phyloP scores from a whole-genome alignment of 2,329 filamentous ascomycete species.

The Trichoderma simmonsii region DNA sequence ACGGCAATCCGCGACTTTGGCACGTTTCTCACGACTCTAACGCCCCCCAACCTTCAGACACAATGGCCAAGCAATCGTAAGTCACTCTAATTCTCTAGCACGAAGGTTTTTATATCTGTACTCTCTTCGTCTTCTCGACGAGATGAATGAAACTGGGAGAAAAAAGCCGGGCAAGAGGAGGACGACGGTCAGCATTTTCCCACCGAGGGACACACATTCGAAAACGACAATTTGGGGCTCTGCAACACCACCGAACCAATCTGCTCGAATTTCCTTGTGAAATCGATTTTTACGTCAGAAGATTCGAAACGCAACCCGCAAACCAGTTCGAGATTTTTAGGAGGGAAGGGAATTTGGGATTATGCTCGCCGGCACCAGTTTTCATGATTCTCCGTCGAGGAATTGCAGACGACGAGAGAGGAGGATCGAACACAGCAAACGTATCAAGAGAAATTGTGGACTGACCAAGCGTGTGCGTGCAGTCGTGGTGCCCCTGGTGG shows the following conservation, averaged over 20 bases:
- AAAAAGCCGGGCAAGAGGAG: slow-evolving; percentile 24
- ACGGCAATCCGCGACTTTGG: slow-evolving; percentile 37
- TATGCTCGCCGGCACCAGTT: not conserved
- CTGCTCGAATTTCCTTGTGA: not conserved
- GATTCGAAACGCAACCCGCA: not conserved
- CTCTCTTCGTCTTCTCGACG: not conserved
- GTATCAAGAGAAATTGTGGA: slow-evolving; percentile 16
- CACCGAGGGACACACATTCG: not conserved
- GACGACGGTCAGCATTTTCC: not conserved
- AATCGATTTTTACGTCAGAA: not conserved
- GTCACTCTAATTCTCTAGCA: slow-evolving; percentile 32
- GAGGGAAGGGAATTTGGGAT: not conserved
- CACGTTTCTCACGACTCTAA: slow-evolving; percentile 39
- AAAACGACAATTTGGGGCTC: not conserved
- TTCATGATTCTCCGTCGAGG: not conserved
- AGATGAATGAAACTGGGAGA: not conserved
- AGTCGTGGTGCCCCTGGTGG: slow-evolving; percentile 93
- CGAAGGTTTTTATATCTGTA: not conserved
- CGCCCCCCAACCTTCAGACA: slow-evolving; percentile 46
- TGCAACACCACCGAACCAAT: not conserved
- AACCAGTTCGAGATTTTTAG: not conserved
- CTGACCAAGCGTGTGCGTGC: slow-evolving; percentile 35
- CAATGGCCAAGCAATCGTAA: slow-evolving; percentile 65
- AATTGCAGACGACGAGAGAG: slow-evolving; percentile 2
- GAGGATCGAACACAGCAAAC: not conserved